Evolutionary conservation across 2,329 filamentous ascomycete genomes (phyloP).

Genomic region (Aspergillus glaucus): DNA sequence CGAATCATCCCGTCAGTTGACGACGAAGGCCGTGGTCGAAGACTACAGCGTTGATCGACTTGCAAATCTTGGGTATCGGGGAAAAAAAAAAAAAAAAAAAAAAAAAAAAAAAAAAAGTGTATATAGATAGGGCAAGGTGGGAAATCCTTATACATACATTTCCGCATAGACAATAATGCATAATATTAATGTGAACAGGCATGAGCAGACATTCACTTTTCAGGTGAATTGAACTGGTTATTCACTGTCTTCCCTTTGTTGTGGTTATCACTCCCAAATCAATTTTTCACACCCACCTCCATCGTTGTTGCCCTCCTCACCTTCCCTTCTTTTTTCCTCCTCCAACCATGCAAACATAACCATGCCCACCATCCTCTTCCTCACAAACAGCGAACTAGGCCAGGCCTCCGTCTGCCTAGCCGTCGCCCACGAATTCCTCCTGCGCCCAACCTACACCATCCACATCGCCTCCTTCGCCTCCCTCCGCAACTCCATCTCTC

Average conservation of each 20-base stretch:
- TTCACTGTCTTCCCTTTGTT: background rate
- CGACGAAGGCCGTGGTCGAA: too few relatives aligned
- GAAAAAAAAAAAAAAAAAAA: background rate
- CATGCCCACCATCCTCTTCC: constrained; percentile 27
- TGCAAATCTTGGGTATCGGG: background rate
- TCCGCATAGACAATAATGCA: too few relatives aligned
- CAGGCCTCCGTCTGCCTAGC: constrained; percentile 40
- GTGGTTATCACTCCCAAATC: background rate
- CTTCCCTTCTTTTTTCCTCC: background rate
- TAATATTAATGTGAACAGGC: too few relatives aligned
- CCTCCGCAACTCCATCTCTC: constrained; percentile 20
- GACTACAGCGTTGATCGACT: too few relatives aligned
- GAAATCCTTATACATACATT: background rate
- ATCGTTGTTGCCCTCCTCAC: background rate
- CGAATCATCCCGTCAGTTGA: too few relatives aligned
- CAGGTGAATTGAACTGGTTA: background rate
- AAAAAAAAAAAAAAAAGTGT: background rate
- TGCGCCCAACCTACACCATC: constrained; percentile 27
- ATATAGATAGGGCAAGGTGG: background rate
- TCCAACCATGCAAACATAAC: background rate
- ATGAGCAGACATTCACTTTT: background rate
- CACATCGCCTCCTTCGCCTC: constrained; percentile 37
- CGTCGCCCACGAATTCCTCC: constrained; percentile 30
- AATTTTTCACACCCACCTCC: background rate
- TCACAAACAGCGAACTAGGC: constrained; percentile 39